phyloP scores from a whole-genome alignment of 2,329 filamentous ascomycete genomes.

The Torrubiellomyces zombiae region DNA sequence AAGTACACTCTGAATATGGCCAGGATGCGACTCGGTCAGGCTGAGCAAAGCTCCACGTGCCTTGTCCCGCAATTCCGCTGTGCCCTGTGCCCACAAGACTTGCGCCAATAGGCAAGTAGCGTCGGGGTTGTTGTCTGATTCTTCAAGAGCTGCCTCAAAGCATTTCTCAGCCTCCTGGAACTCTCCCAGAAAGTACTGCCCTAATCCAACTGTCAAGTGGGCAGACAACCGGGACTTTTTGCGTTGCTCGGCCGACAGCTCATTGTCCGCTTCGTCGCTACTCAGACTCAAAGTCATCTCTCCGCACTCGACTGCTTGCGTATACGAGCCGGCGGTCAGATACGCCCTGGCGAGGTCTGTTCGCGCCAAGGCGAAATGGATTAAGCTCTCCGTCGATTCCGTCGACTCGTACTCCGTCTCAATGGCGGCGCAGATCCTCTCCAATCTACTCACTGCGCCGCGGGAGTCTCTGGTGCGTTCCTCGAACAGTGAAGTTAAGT shows the following conservation, averaged over 20 bases:
- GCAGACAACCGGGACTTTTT: constrained; percentile 63
- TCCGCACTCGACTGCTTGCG: constrained; percentile 59
- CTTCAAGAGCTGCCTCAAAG: constrained; percentile 65
- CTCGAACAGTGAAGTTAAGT: constrained; percentile 64
- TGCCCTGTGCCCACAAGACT: constrained; percentile 82
- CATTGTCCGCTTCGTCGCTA: constrained; percentile 50
- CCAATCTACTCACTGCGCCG: constrained; percentile 46
- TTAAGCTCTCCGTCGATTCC: constrained; percentile 59
- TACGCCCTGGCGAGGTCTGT: constrained; percentile 75
- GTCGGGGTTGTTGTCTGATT: constrained; percentile 62
- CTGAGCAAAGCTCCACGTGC: constrained; percentile 69
- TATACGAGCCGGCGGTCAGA: constrained; percentile 49
- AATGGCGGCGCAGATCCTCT: constrained; percentile 48
- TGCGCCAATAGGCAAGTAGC: constrained; percentile 78
- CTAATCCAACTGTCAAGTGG: constrained; percentile 71
- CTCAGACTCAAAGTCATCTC: constrained; percentile 67
- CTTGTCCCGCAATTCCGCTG: constrained; percentile 53
- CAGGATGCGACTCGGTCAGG: constrained; percentile 55
- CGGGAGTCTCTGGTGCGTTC: constrained; percentile 60
- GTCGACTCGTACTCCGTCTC: constrained; percentile 74
- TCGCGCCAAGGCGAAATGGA: constrained; percentile 66
- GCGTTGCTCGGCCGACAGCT: constrained; percentile 47
- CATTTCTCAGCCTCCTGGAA: constrained; percentile 56
- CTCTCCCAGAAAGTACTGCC: constrained; percentile 54
- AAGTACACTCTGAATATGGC: constrained; percentile 64